phyloP scores from a whole-genome alignment of 2,329 filamentous ascomycete genomes.

The Fusarium sp. region DNA sequence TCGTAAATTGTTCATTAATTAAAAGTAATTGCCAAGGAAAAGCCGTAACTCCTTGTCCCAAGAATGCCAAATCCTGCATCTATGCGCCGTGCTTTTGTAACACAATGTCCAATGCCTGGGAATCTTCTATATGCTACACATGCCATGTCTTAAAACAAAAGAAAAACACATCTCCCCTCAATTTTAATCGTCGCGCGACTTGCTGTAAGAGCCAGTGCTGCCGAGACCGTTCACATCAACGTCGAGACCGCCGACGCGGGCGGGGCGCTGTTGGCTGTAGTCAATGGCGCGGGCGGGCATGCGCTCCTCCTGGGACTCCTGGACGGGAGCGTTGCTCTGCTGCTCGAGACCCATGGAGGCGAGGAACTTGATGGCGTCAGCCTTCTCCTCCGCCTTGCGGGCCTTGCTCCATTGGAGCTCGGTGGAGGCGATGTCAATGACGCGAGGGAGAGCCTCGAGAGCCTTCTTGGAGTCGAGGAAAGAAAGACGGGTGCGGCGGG shows the following conservation, averaged over 20 bases:
- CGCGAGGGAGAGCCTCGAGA: constrained; percentile 73
- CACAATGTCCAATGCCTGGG: constrained; percentile 11
- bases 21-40: constrained; percentile 15
- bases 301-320: constrained; percentile 18
- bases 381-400: constrained; percentile 67
- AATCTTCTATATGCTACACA: constrained; percentile 35
- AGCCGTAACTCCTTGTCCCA: constrained; percentile 18
- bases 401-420: constrained; percentile 73
- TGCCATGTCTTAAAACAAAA: constrained; percentile 13
- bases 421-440: constrained; percentile 79
- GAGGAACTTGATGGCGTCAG: constrained; percentile 62
- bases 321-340: constrained; percentile 27
- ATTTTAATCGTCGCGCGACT: constrained; percentile 19
- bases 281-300: constrained; percentile 21
- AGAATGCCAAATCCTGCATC: constrained; percentile 4
- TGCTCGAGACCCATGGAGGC: constrained; percentile 58
- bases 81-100: constrained; percentile 30
- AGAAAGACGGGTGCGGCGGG: constrained; percentile 77
- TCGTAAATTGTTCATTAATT: constrained; percentile 23
- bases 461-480: constrained; percentile 80
- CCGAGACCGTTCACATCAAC: constrained; percentile 34
- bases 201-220: constrained; percentile 22
- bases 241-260: constrained; percentile 24
- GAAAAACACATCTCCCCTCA: not conserved
- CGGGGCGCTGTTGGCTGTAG: constrained; percentile 5